A percentile compares a stretch with the other conserved stretches of the same genome.
These are phyloP conservation scores for Leccinum fallax DNA, from an alignment of 1,284 basidiomycete species.

Conservation along the genomic window DNA sequence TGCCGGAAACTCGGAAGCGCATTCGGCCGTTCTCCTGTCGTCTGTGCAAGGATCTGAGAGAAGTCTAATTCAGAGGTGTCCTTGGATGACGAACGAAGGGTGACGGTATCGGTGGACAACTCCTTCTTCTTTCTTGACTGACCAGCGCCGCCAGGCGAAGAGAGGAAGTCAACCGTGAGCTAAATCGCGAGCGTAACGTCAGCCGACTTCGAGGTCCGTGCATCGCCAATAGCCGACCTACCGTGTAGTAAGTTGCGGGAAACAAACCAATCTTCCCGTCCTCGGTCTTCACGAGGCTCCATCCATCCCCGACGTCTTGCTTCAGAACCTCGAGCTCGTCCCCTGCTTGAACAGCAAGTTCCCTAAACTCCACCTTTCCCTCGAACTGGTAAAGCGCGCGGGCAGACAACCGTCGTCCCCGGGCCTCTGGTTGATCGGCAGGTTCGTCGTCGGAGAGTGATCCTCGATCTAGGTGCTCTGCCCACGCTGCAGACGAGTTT, in stretches of 20 bases:
- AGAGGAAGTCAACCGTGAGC: constrained; percentile 65
- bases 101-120: constrained; percentile 47
- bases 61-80: constrained; percentile 28
- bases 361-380: constrained; percentile 72
- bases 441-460: constrained; percentile 46
- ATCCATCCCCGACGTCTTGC: constrained; percentile 69
- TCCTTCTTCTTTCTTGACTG: constrained; percentile 33
- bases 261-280: constrained; percentile 67
- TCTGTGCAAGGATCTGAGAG: constrained; percentile 62
- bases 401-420: constrained; percentile 49
- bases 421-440: constrained; percentile 37
- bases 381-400: constrained; percentile 71
- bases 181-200: constrained; percentile 29
- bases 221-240: constrained; percentile 35
- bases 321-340: constrained; percentile 66
- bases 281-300: constrained; percentile 64
- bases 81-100: constrained; percentile 53
- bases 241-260: constrained; percentile 73
- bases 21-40: constrained; percentile 68
- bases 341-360: constrained; percentile 64
- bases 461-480: constrained; percentile 53
- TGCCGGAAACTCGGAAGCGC: constrained; percentile 68
- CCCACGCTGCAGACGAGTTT: constrained; percentile 76
- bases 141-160: constrained; percentile 46
- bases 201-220: constrained; percentile 1